Base-by-base conservation (phyloP, 2,329 filamentous ascomycete species). In the Bipolaris zeicola region DNA sequence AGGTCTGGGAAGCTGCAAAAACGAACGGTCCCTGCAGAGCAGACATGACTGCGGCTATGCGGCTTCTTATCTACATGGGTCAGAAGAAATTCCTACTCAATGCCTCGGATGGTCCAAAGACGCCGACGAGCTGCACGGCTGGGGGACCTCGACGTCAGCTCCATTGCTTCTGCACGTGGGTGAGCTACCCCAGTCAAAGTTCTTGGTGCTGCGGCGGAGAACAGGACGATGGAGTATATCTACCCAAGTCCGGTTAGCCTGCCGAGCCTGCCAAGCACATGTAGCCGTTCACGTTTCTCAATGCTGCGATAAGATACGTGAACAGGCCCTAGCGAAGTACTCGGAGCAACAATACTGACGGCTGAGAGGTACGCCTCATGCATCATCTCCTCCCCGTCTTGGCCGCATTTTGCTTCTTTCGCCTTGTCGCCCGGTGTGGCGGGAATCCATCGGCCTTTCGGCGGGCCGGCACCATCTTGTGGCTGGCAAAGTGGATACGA, bases 151-250 rank as follows among this genome's bases (percentile, higher is more conserved):
- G 33, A 58, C 52, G 36, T 57, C 60, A 45, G 58, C 62, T 58
- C 50, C 60, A 55, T 55, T 57, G 46, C 52, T 63, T 36, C 55
- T 61, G 66, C 69, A 72, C 69, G 68, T 72, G 69, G 64, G 56
- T 57, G 46, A 57, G 49, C 48, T 58, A 60, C 45, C 59, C 64
- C 50, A 51, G 55, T 43, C 38, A 36, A 36, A 53, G 38, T 18
- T 62, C 59, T 62, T 55, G 52, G 50, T 39, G 36, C 33, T 50
- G 47, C 48, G 55, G 39, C 46, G 46, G 51, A 48, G 50, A 46
- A 41, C 18, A 39, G 45, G 33, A 57, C 57, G 50, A 18, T 39
- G 55, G 52, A 46, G 61, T 54, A 46, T 38, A 56, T 33, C 46
- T 50, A 43, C 36, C 18, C 54, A 6, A n/a, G 54, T 11, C 37